Base-by-base conservation (phyloP, 306 rosid species). In the Vigna trinervia region DNA sequence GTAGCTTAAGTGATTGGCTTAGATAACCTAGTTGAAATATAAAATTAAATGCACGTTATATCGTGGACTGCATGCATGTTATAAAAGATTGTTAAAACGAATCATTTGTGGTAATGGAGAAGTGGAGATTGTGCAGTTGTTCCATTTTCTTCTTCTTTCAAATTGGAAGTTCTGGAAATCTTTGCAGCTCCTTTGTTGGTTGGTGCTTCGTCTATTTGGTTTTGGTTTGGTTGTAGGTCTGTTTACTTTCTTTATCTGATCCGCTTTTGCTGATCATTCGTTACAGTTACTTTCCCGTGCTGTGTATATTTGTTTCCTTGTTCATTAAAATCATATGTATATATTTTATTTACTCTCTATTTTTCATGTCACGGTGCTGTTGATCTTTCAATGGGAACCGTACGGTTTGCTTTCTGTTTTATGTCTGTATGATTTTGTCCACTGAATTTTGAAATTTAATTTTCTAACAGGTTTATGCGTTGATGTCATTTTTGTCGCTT, bases 401-500 rank as follows among this genome's bases (percentile, higher is more conserved):
- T 63, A 61, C 20, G 12, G 77, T 64, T 78, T 83, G 48, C 54
- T 14, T 80, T 72, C 50, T 30, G 22, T 20, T 41, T 11, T 32
- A 36, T 66, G 63, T 62, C 56, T 47, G 80, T 66, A 23, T 34
- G 39, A 28, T 73, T 69, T 20, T 34, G 17, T 59, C 74, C 73
- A 45, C 12, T 61, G 28, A 60, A 15, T 34, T 34, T 36, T 73
- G 50, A 73, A 70, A 8, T 47, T 43, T 65, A 63, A 5, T 78
- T 72, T 68, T 67, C 41, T 76, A 12, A 12, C 94, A 93, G 97
- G 91, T 93, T 66, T 93, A 93, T 74, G 97, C 97, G 4, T 72
- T 89, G 56, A 93, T 83, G 91, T 93, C 97, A 54, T 93, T 93
- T 89, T 84, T 88, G 80, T 86, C 91, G 75, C 97, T 93, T 65